These are phyloP conservation scores for Pythium biforme DNA, from an alignment of 352 stramenopile species.

Conservation along the genomic window DNA sequence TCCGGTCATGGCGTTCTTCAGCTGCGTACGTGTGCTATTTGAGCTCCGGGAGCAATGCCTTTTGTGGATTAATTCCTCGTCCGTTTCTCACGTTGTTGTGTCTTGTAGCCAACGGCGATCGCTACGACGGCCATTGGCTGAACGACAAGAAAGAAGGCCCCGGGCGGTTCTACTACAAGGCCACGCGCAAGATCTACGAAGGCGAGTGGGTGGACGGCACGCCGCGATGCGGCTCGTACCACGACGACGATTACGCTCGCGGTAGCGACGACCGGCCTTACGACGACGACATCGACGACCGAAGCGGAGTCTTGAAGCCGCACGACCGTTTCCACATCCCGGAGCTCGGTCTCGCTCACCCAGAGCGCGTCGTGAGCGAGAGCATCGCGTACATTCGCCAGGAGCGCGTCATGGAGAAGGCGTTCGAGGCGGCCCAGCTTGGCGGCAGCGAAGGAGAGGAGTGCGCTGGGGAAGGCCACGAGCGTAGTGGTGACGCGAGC, in stretches of 20 bases:
- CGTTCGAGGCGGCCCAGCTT: conserved; percentile 33
- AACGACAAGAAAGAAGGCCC: conserved; percentile 89
- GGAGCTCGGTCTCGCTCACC: conserved; percentile 67
- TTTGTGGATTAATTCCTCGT: conserved; percentile 1
- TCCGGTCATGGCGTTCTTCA: conserved; percentile 64
- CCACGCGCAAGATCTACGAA: conserved; percentile 84
- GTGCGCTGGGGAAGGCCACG: background rate
- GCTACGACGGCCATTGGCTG: conserved; percentile 85
- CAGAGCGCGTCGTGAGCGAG: conserved; percentile 73
- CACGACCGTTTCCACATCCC: conserved; percentile 67
- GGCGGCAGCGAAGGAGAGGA: conserved; percentile 14
- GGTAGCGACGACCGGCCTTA: background rate
- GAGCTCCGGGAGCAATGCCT: no score
- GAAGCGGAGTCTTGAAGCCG: conserved; percentile 8
- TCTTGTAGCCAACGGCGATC: conserved; percentile 71
- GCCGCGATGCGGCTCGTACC: conserved; percentile 75
- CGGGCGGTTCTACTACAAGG: conserved; percentile 83
- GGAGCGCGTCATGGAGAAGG: conserved; percentile 51
- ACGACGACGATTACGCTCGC: conserved; percentile 32
- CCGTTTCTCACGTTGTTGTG: background rate
- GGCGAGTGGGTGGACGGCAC: conserved; percentile 84
- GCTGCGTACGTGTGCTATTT: conserved; percentile 40
- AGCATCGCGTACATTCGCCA: conserved; percentile 71
- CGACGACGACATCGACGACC: conserved; percentile 29
- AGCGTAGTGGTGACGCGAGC: conserved; percentile 7